Evolutionary conservation across 139 green algal genomes (phyloP), one percentile per base, ranked within the genome.

Genomic region (Chlamydomonas schloesseri): DNA sequence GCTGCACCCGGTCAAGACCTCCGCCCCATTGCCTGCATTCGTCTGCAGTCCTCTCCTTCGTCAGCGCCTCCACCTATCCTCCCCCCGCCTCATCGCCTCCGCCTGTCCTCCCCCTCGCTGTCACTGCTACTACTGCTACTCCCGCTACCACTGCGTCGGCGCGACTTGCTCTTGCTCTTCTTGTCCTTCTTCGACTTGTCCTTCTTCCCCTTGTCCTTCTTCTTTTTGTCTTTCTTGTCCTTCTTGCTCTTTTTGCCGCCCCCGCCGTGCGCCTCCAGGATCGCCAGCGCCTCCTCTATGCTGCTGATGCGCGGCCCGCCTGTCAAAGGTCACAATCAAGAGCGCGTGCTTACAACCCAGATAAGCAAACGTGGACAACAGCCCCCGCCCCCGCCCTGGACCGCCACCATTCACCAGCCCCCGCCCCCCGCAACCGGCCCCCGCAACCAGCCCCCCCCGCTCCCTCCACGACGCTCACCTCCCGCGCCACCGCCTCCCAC

Each of bases 211-310:
- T 76, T 67, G 21, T 71, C 37, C 29, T 85, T 87, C 58, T 83
- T 81, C 18, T 81, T 37, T 33, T 89, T 80, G 5, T 84, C 15
- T 31, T 91, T 87, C 6, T 70, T 53, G 0, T 84, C 34, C 84
- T 89, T 84, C 42, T 53, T 64, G 65, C 67, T 29, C 26, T 81
- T 77, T 34, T 81, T 81, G 10, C 84, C 58, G 57, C 83, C 58
- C 14, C 42, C 81, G 11, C 73, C 81, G 34, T 76, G 64, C 29
- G 53, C 67, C 68, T 92, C 67, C 50, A 92, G 46, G 37, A 92
- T 89, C 9, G 74, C 68, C n/a, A 92, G 36, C 15, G 89, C 89
- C 57, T 90, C 74, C 42, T 89, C 86, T 4, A 92, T 68, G 29
- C 64, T 89, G 17, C 46, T 68, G 26, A 90, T 88, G 13, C 62